Percentiles rank a stretch among this genome's conserved stretches.
Evolutionary conservation across 768 basidiomycete genomes (phyloP).

Genomic region (Pisolithus sp.): DNA sequence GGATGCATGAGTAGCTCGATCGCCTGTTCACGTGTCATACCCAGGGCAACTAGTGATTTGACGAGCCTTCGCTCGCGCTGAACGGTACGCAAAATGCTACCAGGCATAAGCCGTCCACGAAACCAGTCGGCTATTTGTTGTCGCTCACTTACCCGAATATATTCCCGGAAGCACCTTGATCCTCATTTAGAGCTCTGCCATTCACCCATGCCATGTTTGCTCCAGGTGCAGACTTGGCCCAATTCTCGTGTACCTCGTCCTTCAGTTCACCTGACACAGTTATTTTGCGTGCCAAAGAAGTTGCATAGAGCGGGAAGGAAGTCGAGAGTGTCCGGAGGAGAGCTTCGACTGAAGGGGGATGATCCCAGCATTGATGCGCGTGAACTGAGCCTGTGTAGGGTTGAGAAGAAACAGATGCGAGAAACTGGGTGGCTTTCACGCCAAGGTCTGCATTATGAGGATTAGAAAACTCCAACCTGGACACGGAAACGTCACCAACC

Average conservation of each 20-base stretch:
- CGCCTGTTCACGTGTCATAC: slow-evolving; percentile 58
- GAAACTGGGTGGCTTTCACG: slow-evolving; percentile 66
- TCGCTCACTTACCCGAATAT: slow-evolving; percentile 45
- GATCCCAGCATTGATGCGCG: slow-evolving; percentile 15
- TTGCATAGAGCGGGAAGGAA: slow-evolving; percentile 85
- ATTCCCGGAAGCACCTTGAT: slow-evolving; percentile 53
- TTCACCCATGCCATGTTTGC: slow-evolving; percentile 73
- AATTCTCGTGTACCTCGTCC: slow-evolving; percentile 54
- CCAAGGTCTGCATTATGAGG: slow-evolving; percentile 47
- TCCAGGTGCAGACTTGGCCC: slow-evolving; percentile 44
- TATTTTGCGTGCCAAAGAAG: slow-evolving; percentile 67
- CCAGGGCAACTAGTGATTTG: slow-evolving; percentile 50
- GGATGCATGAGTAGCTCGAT: slow-evolving; percentile 69
- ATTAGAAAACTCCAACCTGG: not conserved
- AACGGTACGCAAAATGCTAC: slow-evolving; percentile 60
- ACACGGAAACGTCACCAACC: slow-evolving; percentile 31
- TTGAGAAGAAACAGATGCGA: slow-evolving; percentile 52
- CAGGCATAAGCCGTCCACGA: not conserved
- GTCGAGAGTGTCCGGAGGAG: slow-evolving; percentile 64
- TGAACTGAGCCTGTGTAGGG: slow-evolving; percentile 31
- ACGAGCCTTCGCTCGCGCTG: slow-evolving; percentile 66
- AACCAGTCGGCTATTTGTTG: not conserved
- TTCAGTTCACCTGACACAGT: slow-evolving; percentile 41
- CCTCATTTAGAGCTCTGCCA: slow-evolving; percentile 53
- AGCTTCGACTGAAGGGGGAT: slow-evolving; percentile 10